Evolutionary conservation across 306 rosid species (phyloP).

Genomic region (Cicer yamashitae): DNA sequence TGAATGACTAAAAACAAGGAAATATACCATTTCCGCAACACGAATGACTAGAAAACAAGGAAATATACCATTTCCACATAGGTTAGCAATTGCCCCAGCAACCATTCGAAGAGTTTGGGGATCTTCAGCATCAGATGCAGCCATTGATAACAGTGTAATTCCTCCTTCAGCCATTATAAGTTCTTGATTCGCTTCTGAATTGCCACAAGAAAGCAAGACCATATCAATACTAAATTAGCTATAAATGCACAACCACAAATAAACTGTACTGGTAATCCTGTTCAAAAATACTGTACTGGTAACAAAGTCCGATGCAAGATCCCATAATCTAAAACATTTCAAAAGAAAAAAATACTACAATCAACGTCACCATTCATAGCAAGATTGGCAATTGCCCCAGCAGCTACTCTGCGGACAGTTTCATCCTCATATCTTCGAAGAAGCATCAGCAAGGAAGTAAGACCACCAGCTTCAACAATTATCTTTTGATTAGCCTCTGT

Average conservation of each 20-base stretch:
- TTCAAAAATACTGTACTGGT: conserved; percentile 30
- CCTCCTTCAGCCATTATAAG: conserved; percentile 94
- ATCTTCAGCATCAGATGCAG: conserved; percentile 98
- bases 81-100: conserved; percentile 94
- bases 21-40: not conserved
- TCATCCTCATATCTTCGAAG: conserved; percentile 96
- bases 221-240: conserved; percentile 35
- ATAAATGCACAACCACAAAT: conserved; percentile 12
- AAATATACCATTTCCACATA: conserved; percentile 90
- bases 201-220: conserved; percentile 48
- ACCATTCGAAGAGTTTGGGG: conserved; percentile 99
- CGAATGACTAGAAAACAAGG: conserved; percentile 6
- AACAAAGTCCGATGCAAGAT: conserved; percentile 40
- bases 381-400: conserved; percentile 98
- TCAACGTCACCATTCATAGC: conserved; percentile 86
- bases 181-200: conserved; percentile 93
- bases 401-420: conserved; percentile 95
- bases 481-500: conserved; percentile 92
- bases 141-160: conserved; percentile 80
- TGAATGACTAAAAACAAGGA: not conserved
- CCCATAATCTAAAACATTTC: conserved; percentile 18
- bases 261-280: conserved; percentile 22
- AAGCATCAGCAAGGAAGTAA: conserved; percentile 90
- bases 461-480: conserved; percentile 97
- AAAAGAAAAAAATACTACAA: not conserved